Evolutionary conservation across 2,329 filamentous ascomycete genomes (phyloP).

Genomic region (Dryadomyces sulphureus): DNA sequence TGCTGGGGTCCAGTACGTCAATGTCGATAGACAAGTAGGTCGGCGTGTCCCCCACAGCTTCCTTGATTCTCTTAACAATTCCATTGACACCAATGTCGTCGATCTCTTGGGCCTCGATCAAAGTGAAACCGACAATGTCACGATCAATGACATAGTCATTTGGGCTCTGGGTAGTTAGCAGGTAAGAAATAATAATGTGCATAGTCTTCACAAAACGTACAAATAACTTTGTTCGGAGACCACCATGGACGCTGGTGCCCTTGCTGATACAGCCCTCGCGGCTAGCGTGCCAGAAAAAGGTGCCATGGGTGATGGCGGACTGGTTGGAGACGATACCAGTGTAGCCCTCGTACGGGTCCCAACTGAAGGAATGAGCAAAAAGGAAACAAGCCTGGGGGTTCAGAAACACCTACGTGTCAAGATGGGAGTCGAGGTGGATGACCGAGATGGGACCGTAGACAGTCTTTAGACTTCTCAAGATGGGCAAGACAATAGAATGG

Average conservation of each 20-base stretch:
- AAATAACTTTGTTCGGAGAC: constrained; percentile 5
- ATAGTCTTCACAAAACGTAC: neutral
- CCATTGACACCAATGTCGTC: constrained; percentile 18
- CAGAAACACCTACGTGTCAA: constrained; percentile 9
- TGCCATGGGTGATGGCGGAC: constrained; percentile 71
- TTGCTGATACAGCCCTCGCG: constrained; percentile 71
- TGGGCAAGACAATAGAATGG: constrained; percentile 17
- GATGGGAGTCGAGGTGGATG: constrained; percentile 18
- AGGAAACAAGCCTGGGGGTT: neutral
- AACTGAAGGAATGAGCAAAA: neutral
- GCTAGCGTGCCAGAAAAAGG: constrained; percentile 72
- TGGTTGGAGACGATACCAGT: constrained; percentile 63
- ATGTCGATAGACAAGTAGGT: constrained; percentile 16
- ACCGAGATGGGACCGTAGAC: constrained; percentile 17
- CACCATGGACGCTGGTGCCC: constrained; percentile 36
- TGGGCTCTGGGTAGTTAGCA: constrained; percentile 1
- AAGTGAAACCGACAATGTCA: constrained; percentile 70
- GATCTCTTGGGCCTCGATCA: constrained; percentile 52
- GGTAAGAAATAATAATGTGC: too few relatives aligned
- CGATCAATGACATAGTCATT: constrained; percentile 53
- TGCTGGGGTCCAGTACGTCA: constrained; percentile 19
- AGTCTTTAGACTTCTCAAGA: constrained; percentile 14
- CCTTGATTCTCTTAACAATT: constrained; percentile 4
- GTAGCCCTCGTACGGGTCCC: constrained; percentile 45
- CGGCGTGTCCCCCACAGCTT: constrained; percentile 26